A percentile compares a stretch with the other conserved stretches of the same genome.
Evolutionary conservation across 345 rosid genomes (phyloP).

Genomic region (Citrus reticulata): DNA sequence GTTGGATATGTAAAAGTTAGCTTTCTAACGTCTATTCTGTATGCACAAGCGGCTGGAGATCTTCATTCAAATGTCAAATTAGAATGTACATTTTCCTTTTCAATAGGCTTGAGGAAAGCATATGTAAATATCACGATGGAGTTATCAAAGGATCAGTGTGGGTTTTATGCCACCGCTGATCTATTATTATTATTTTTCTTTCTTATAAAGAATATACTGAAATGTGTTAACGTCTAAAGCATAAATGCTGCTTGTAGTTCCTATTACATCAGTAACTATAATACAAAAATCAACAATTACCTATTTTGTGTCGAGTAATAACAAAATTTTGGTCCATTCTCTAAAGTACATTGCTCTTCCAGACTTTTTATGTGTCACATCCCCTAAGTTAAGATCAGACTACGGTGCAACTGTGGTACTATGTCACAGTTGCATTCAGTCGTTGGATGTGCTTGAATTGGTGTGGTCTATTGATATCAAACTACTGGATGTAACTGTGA

Average conservation of each 20-base stretch:
- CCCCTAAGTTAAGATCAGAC: no score
- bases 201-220: background rate
- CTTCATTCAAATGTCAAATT: background rate
- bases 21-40: background rate
- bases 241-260: background rate
- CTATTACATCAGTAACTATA: no score
- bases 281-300: no score
- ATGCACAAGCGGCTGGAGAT: conserved; percentile 7
- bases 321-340: no score
- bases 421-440: rapidly evolving
- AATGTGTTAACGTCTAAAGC: background rate
- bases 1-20: background rate
- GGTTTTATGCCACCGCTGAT: background rate
- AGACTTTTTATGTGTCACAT: no score
- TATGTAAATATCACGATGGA: conserved; percentile 19
- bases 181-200: background rate
- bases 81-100: conserved; percentile 7
- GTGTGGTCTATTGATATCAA: rapidly evolving
- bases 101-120: conserved; percentile 11
- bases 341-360: no score
- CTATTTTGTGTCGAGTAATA: no score
- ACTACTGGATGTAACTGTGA: rapidly evolving
- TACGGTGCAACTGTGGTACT: no score
- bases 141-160: background rate
- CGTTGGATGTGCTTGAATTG: no score